A percentile compares a stretch with the other conserved stretches of the same genome.
Conservation (phyloP, 2,329 filamentous ascomycete species). For the Pyrenochaeta sp. region DNA sequence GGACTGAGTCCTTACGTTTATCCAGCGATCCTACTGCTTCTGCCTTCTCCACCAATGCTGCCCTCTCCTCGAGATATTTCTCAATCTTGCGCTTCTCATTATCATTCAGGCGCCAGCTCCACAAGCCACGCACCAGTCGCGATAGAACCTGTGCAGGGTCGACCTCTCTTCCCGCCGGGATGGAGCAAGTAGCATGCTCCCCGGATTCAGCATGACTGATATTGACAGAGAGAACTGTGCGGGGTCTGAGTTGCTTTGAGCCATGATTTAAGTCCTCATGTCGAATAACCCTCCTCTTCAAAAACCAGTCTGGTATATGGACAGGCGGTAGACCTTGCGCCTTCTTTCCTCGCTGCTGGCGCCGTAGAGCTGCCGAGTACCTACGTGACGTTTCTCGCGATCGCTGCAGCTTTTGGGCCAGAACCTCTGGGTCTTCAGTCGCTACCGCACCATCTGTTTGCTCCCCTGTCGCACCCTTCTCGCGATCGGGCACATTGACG, state of each 20-base stretch:
- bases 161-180: constrained; percentile 27
- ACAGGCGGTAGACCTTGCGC: constrained; percentile 49
- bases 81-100: constrained; percentile 33
- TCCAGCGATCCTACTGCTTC: constrained; percentile 4
- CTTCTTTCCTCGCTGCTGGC: constrained; percentile 45
- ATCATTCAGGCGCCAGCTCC: constrained; percentile 33
- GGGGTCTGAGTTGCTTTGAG: constrained; percentile 12
- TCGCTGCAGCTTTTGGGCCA: constrained; percentile 48
- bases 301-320: constrained; percentile 66
- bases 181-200: constrained; percentile 34
- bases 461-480: constrained; percentile 30
- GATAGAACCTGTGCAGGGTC: constrained; percentile 32
- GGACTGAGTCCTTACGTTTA: constrained; percentile 9
- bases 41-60: constrained; percentile 9
- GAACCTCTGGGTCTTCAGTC: constrained; percentile 42
- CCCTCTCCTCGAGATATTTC: constrained; percentile 26
- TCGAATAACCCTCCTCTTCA: constrained; percentile 60
- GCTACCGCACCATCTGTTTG: constrained; percentile 31
- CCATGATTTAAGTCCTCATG: constrained; percentile 39
- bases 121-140: constrained; percentile 35
- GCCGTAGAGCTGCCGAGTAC: constrained; percentile 46
- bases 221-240: constrained; percentile 30
- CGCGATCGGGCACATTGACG: constrained; percentile 27
- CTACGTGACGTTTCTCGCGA: constrained; percentile 44
- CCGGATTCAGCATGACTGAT: constrained; percentile 34